Percentiles rank a stretch among this genome's conserved stretches.
Conservation (phyloP, 129 eudicot species). For the Pseudognaphalium luteoalbum region DNA sequence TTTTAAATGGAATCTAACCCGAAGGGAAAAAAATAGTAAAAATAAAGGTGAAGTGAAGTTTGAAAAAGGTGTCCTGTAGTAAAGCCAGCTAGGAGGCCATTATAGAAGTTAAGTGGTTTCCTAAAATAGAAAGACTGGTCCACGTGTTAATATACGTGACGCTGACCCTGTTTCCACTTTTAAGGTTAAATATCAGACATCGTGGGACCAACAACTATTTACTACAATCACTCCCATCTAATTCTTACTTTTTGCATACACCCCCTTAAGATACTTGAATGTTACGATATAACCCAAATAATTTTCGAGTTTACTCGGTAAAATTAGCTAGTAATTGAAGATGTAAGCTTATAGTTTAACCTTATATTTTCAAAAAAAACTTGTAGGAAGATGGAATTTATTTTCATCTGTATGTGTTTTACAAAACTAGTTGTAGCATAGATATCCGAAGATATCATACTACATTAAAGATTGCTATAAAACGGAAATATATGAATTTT, state of each 20-base stretch:
- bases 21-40: no score
- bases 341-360: no score
- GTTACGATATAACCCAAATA: neutral
- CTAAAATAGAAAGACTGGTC: slow-evolving; percentile 31
- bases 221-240: slow-evolving; percentile 1
- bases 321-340: no score
- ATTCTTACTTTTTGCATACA: neutral
- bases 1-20: no score
- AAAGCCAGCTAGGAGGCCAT: neutral
- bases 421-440: no score
- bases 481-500: no score
- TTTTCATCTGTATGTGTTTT: no score
- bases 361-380: no score
- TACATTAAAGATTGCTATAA: no score
- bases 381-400: no score
- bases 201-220: slow-evolving; percentile 7
- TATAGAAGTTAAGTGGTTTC: slow-evolving; percentile 22
- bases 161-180: slow-evolving; percentile 37
- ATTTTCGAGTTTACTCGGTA: no score
- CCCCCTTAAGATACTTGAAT: neutral
- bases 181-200: slow-evolving; percentile 41
- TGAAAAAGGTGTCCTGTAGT: neutral
- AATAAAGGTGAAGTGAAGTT: neutral
- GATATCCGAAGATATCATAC: no score
- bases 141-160: slow-evolving; percentile 39